Conservation (phyloP, 345 rosid genomes). For the Salix brachista region DNA sequence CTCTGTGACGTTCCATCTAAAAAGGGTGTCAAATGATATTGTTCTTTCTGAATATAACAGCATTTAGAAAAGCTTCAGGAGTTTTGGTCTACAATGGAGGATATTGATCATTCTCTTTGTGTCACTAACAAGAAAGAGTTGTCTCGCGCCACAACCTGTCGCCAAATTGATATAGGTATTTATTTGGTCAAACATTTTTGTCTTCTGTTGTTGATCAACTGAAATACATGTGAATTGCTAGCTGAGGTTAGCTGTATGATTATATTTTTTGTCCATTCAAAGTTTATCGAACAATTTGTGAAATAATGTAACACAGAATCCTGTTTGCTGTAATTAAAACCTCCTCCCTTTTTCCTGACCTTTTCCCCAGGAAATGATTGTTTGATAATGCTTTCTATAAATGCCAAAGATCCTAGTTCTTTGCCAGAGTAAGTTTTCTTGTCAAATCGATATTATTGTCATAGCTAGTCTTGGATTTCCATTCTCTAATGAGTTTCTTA, state of each 20-base stretch:
- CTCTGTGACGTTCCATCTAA: background rate
- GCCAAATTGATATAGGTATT: slow-evolving; percentile 52
- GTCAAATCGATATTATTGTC: slow-evolving; percentile 8
- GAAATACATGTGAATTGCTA: too few relatives aligned
- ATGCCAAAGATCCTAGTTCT: slow-evolving; percentile 50
- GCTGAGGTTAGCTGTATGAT: too few relatives aligned
- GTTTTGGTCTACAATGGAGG: slow-evolving; percentile 74
- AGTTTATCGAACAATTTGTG: too few relatives aligned
- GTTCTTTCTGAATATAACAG: slow-evolving; percentile 23
- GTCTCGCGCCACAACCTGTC: slow-evolving; percentile 41
- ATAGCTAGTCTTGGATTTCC: background rate
- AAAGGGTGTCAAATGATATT: background rate
- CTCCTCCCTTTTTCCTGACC: background rate
- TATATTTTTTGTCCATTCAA: too few relatives aligned
- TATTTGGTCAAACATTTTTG: background rate
- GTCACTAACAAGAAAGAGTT: slow-evolving; percentile 44
- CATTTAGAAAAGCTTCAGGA: slow-evolving; percentile 67
- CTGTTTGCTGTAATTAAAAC: background rate
- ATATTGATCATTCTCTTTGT: slow-evolving; percentile 61
- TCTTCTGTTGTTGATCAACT: background rate
- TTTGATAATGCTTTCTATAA: slow-evolving; percentile 43
- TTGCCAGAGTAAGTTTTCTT: slow-evolving; percentile 63
- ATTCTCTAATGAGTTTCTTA: slow-evolving; percentile 11
- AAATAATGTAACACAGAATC: too few relatives aligned
- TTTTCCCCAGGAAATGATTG: slow-evolving; percentile 52